Percentiles rank a stretch among this genome's conserved stretches.
Evolutionary conservation across 2,329 filamentous ascomycete genomes (phyloP).

Genomic region (Xylariaceae sp.): DNA sequence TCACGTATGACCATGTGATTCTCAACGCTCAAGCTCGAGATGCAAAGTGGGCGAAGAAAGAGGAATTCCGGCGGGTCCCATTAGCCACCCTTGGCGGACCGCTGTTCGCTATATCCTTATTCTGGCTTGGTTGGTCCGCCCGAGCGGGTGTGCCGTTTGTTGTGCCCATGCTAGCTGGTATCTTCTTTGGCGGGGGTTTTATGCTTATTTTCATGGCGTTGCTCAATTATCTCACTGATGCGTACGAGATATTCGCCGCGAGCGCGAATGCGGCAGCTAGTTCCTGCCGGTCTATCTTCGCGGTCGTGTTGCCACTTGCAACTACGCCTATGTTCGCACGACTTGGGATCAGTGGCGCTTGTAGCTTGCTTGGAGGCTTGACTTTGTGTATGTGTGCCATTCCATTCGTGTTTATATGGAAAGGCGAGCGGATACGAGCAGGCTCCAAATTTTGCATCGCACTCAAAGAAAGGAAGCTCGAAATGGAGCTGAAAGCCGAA

Average conservation of each 20-base stretch:
- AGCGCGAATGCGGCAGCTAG: slow-evolving; percentile 57
- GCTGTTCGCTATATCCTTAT: slow-evolving; percentile 57
- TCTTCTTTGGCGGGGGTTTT: slow-evolving; percentile 65
- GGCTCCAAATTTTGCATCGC: slow-evolving; percentile 65
- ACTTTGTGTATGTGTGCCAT: slow-evolving; percentile 54
- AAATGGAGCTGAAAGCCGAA: slow-evolving; percentile 46
- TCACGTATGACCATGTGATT: slow-evolving; percentile 66
- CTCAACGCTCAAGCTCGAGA: slow-evolving; percentile 51
- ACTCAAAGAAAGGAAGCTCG: slow-evolving; percentile 53
- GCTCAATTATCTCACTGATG: slow-evolving; percentile 67
- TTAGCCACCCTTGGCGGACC: slow-evolving; percentile 72
- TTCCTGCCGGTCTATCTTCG: slow-evolving; percentile 52
- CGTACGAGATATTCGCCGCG: slow-evolving; percentile 67
- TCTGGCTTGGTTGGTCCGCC: slow-evolving; percentile 66
- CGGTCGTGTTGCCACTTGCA: slow-evolving; percentile 60
- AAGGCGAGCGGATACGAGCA: slow-evolving; percentile 56
- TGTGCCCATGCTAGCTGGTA: slow-evolving; percentile 61
- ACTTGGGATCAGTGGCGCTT: slow-evolving; percentile 53
- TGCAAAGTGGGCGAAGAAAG: slow-evolving; percentile 60
- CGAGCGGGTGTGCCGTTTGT: slow-evolving; percentile 51
- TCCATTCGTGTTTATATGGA: slow-evolving; percentile 58
- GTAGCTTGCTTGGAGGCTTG: slow-evolving; percentile 54
- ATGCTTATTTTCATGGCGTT: slow-evolving; percentile 64
- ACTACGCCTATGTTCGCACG: slow-evolving; percentile 52
- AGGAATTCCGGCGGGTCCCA: slow-evolving; percentile 71